Evolutionary conservation across 2,329 filamentous ascomycete genomes (phyloP).

Genomic region (Pyrenochaeta sp.): DNA sequence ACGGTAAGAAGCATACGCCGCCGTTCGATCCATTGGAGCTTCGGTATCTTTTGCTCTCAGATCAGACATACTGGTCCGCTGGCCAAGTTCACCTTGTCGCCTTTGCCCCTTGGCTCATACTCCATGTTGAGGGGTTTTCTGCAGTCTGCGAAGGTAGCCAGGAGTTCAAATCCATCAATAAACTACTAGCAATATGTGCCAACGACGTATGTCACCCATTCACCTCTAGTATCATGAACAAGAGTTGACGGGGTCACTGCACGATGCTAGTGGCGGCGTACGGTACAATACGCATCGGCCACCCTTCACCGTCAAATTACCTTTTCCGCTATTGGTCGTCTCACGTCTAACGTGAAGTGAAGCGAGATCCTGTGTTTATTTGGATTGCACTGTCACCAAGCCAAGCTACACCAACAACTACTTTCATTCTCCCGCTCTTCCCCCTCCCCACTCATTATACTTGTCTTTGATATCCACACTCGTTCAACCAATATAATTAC

Average conservation of each 20-base stretch:
- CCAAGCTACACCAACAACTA: constrained; percentile 6
- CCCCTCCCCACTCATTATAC: constrained; percentile 13
- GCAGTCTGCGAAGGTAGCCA: too few species aligned
- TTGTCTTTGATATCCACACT: constrained; percentile 5
- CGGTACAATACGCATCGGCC: constrained; percentile 9
- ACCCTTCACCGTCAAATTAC: constrained; percentile 11
- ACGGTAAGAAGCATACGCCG: too few species aligned
- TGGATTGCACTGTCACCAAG: constrained; percentile 4
- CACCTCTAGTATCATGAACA: constrained; percentile 7
- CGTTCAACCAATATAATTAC: constrained; percentile 4
- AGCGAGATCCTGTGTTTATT: constrained; percentile 9
- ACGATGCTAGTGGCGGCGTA: neutral
- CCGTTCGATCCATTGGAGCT: too few species aligned
- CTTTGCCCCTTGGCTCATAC: too few species aligned
- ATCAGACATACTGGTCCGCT: too few species aligned
- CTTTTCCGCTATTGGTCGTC: constrained; percentile 12
- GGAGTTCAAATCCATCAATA: too few species aligned
- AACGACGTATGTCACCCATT: neutral
- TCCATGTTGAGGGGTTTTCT: too few species aligned
- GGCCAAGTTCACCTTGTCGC: too few species aligned
- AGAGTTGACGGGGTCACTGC: constrained; percentile 1
- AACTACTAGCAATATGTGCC: too few species aligned
- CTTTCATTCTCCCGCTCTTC: constrained; percentile 6
- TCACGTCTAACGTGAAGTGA: neutral
- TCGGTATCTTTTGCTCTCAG: too few species aligned